Percentiles rank a stretch among this genome's conserved stretches.
These are phyloP conservation scores for Escovopsis sp. DNA, from an alignment of 2,329 filamentous ascomycete genomes.

Conservation along the genomic window DNA sequence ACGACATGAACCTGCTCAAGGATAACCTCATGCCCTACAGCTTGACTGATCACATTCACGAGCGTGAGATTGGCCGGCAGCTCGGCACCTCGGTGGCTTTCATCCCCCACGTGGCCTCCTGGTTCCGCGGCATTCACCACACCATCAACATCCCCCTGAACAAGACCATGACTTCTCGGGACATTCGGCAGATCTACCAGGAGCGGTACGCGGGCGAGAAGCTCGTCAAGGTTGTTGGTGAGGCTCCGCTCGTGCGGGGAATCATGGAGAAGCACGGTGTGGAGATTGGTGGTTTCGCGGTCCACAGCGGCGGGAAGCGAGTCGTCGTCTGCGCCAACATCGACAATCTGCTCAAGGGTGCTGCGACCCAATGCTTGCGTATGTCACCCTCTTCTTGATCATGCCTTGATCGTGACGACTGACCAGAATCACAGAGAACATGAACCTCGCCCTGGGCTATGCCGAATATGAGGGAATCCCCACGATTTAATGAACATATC, in stretches of 20 bases:
- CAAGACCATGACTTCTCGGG: constrained; percentile 74
- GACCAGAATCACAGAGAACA: constrained; percentile 59
- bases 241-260: constrained; percentile 71
- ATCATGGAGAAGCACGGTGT: constrained; percentile 78
- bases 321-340: constrained; percentile 87
- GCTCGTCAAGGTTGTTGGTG: constrained; percentile 82
- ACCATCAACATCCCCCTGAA: constrained; percentile 82
- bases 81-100: constrained; percentile 66
- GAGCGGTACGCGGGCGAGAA: constrained; percentile 93
- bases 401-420: no score
- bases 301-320: constrained; percentile 75
- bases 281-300: constrained; percentile 84
- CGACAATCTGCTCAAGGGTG: constrained; percentile 87
- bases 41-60: constrained; percentile 79
- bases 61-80: constrained; percentile 73
- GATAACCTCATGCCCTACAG: constrained; percentile 80
- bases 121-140: constrained; percentile 92
- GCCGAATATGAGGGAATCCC: constrained; percentile 83
- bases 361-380: constrained; percentile 84
- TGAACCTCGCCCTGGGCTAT: constrained; percentile 84
- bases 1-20: constrained; percentile 65
- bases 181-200: constrained; percentile 89
- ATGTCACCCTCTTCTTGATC: no score
- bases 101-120: constrained; percentile 85
- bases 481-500: constrained; percentile 24